Conservation (phyloP, 306 rosid genomes). For the Hippophae tibetana region DNA sequence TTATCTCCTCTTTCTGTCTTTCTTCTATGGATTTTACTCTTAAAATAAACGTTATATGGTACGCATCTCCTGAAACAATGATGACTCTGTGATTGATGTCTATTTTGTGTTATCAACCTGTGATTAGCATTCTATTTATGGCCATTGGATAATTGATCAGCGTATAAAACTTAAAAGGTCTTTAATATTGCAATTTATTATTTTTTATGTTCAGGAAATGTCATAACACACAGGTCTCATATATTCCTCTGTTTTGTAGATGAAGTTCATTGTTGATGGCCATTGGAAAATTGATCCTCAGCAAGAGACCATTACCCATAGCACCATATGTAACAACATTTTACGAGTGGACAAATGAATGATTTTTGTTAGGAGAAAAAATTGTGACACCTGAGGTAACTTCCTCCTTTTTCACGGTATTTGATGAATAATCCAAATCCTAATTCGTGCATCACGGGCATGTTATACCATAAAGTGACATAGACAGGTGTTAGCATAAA, state of each 20-base stretch:
- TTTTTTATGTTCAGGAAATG: background rate
- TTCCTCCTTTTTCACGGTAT: constrained; percentile 4
- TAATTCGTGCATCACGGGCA: background rate
- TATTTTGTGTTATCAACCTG: too few species aligned
- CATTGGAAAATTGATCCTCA: constrained; percentile 68
- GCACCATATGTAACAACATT: constrained; percentile 70
- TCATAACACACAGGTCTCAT: background rate
- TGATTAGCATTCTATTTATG: too few species aligned
- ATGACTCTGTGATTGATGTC: too few species aligned
- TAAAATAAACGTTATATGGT: too few species aligned
- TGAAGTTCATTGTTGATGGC: constrained; percentile 88
- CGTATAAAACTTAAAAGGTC: background rate
- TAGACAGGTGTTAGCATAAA: too few species aligned
- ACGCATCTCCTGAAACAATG: too few species aligned
- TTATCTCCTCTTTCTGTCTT: too few species aligned
- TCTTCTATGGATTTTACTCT: too few species aligned
- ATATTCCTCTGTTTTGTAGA: constrained; percentile 36
- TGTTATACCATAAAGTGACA: too few species aligned
- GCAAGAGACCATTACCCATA: constrained; percentile 47
- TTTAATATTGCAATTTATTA: background rate
- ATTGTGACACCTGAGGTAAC: constrained; percentile 22
- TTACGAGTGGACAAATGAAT: constrained; percentile 52
- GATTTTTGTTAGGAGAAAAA: constrained; percentile 16
- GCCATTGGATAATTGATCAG: too few species aligned
- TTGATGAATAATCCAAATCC: constrained; percentile 4